Percentiles rank a stretch among this genome's conserved stretches.
Conservation (phyloP, 768 basidiomycete genomes). For the Pisolithus orientalis region DNA sequence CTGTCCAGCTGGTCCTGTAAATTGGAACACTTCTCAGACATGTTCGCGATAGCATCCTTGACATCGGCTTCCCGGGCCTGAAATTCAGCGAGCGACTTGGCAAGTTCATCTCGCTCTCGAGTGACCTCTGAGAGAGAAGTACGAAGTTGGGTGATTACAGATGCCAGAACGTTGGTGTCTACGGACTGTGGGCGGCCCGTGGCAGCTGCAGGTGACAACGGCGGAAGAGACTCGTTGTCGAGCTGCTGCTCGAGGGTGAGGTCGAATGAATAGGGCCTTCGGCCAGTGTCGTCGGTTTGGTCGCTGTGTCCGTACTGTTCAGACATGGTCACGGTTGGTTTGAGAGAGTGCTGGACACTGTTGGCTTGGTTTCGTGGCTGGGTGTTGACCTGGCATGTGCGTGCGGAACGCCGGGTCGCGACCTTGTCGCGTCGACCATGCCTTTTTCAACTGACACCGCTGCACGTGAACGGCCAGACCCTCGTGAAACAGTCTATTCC, state of each 20-base stretch:
- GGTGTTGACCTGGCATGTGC: constrained; percentile 7
- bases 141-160: constrained; percentile 69
- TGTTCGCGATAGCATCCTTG: constrained; percentile 54
- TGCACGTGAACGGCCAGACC: too few species aligned
- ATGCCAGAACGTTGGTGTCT: constrained; percentile 70
- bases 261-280: constrained; percentile 57
- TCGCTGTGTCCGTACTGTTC: constrained; percentile 18
- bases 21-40: constrained; percentile 58
- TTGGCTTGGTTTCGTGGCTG: not conserved
- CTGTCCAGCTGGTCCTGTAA: constrained; percentile 52
- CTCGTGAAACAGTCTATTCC: too few species aligned
- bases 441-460: too few species aligned
- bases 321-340: constrained; percentile 21
- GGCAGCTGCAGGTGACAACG: constrained; percentile 33
- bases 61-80: constrained; percentile 52
- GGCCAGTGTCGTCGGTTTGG: constrained; percentile 9
- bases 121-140: constrained; percentile 57
- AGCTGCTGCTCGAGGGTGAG: constrained; percentile 73
- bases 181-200: constrained; percentile 43
- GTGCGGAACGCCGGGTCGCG: constrained; percentile 3
- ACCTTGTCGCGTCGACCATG: too few species aligned
- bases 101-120: constrained; percentile 66
- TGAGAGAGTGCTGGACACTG: not conserved
- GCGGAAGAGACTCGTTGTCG: constrained; percentile 52
- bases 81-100: constrained; percentile 42